Percentiles rank a stretch among this genome's conserved stretches.
phyloP scores from a whole-genome alignment of 305 asterid species.

The Petunia hybrid region DNA sequence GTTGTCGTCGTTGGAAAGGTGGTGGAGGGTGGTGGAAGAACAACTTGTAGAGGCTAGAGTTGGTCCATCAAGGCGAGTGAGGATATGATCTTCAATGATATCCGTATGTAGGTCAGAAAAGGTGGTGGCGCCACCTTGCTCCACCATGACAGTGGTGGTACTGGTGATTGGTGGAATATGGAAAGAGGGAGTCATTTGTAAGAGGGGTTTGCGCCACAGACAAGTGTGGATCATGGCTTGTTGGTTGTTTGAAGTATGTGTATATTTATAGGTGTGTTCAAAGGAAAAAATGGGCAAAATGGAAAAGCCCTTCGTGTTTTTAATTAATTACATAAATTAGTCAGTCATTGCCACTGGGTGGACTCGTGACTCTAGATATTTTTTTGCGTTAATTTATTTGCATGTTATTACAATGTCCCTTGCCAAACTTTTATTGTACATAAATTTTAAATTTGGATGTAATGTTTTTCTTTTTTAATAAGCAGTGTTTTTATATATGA shows the following conservation, averaged over 20 bases:
- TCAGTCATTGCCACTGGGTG: background rate
- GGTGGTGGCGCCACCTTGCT: conserved; percentile 33
- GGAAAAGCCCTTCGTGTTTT: background rate
- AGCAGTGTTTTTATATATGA: too few species aligned
- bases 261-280: background rate
- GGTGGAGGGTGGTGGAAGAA: conserved; percentile 67
- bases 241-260: background rate
- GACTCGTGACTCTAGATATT: background rate
- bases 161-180: background rate
- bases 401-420: too few species aligned
- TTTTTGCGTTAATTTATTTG: background rate
- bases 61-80: conserved; percentile 69
- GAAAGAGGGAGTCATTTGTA: background rate
- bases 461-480: too few species aligned
- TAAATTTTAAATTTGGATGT: too few species aligned
- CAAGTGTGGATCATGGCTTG: background rate
- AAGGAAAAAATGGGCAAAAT: background rate
- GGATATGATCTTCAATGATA: conserved; percentile 64
- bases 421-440: too few species aligned
- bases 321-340: background rate
- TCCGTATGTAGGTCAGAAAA: conserved; percentile 63
- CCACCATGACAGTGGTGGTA: conserved; percentile 36
- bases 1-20: conserved; percentile 54
- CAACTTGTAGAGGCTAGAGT: conserved; percentile 62
- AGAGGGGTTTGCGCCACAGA: background rate